Conservation (phyloP, 208 protist species). For the Trypanosoma theileri region DNA sequence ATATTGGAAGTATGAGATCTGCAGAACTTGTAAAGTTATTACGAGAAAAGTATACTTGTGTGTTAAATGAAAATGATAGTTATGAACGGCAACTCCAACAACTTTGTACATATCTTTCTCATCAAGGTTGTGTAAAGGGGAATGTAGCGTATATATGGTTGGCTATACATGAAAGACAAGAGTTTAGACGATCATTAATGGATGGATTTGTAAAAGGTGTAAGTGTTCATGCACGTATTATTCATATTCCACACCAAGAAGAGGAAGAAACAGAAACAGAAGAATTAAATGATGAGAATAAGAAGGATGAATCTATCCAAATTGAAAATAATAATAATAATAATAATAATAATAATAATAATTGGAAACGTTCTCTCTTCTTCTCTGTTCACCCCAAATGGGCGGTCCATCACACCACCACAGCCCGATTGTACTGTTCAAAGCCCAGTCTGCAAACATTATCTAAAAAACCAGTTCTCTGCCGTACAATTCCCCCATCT, state of each 20-base stretch:
- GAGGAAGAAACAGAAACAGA: not conserved
- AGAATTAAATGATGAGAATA: no score
- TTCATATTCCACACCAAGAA: not conserved
- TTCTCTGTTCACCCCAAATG: constrained; percentile 78
- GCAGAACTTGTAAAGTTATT: constrained; percentile 7
- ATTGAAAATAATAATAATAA: not conserved
- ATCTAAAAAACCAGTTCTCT: constrained; percentile 37
- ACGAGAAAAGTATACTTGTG: not conserved
- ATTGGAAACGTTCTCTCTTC: constrained; percentile 19
- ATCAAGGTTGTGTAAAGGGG: not conserved
- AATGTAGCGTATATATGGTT: constrained; percentile 44
- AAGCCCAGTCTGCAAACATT: constrained; percentile 70
- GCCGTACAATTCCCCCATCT: not conserved
- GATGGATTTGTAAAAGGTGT: constrained; percentile 28
- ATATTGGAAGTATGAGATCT: constrained; percentile 9
- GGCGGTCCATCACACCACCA: constrained; percentile 54
- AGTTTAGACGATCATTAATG: constrained; percentile 31
- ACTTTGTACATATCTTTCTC: not conserved
- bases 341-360: not conserved
- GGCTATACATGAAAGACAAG: constrained; percentile 39
- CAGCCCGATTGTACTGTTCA: constrained; percentile 63
- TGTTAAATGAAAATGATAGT: not conserved
- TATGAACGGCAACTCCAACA: constrained; percentile 4
- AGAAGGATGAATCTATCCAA: not conserved
- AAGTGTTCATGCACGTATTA: constrained; percentile 19